Base-by-base conservation (phyloP, 2,329 filamentous ascomycete species). In the Neonectria punicea region DNA sequence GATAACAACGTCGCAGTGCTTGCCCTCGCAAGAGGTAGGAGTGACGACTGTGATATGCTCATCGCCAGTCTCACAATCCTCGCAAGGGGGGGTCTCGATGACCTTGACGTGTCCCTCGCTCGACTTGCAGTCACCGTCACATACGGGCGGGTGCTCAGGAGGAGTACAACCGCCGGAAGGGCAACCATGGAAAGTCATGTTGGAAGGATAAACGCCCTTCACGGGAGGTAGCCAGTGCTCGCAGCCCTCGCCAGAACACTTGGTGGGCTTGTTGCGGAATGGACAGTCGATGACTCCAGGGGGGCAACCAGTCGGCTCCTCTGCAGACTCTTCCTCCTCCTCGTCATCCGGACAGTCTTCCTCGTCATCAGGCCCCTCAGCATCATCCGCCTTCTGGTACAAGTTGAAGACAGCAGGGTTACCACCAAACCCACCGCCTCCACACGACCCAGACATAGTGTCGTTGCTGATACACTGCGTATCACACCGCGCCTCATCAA, bases 401-500 rank as follows among this genome's bases (percentile, higher is more conserved):
- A 36, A 13, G 5, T 36, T 36, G 32, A 36, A 36, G 32, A 14
- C 32, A 14, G 5, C 5, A 36, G 32, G 32, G 5, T 13, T 2
- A 11, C 32, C 59, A 2, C 61, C 68, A 3, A 58, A 55, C 9
- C 49, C 53, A 2, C 32, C 39, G 1, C 74, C 76, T n/a, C 76
- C 76, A 39, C 75, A 78, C 4, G 49, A 58, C 22, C 22, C 75
- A 13, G 32, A 36, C 32, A 3, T 14, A 7, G 58, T 56, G 1
- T 13, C 39, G 4, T 53, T 34, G 25, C 73, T 67, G 3, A 65
- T 53, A n/a, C 76, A 77, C 2, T 55, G 56, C 2, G 46, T 18
- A 9, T 46, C 22, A 22, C 76, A 78, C 28, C 60, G 58, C 1
- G 53, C 20, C 7, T 73, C 69, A 8, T 73, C 69, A 6, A 75